Base-by-base conservation (phyloP, 345 rosid species). In the Arabis alpina region DNA sequence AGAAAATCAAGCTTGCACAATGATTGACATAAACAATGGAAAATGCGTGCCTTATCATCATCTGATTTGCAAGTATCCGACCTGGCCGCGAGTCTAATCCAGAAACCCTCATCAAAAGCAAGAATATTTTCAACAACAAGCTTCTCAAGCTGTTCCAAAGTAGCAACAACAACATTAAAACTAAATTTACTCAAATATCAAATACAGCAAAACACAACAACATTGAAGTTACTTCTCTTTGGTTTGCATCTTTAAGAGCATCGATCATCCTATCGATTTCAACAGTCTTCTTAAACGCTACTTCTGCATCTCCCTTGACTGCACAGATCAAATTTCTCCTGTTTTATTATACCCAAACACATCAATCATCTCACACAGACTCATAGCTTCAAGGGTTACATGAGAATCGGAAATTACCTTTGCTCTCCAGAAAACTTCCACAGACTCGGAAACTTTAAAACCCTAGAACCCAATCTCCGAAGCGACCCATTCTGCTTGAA, bases 61-160 rank as follows among this genome's bases (percentile, higher is more conserved):
- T 93, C 94, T 25, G 92, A 87, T 78, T 65, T 84, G 90, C 94
- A 87, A 56, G 94, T 83, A 78, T 93, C 98, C 5, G 72, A 82
- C 82, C 98, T 87, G 8, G 92, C 83, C 2, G 97, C 97, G 23
- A 91, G 96, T 40, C 96, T 84, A 51, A 91, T 85, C 97, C 97
- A 93, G 51, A 93, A 91, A 10, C 64, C 83, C 77, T 83, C 91
- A 61, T 88, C 86, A 78, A 93, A 93, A 73, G 94, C 92, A 70
- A 93, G 93, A 66, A 93, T 70, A 55, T 93, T 91, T 82, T 91
- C 92, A 60, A 64, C 88, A 68, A 93, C 94, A 68, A 89, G 87
- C 83, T 82, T 82, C 78, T 78, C 89, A 75, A 91, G 90, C 97
- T 93, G 94, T 74, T 73, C 66, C 66, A 19, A 19, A 19, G 23